These are phyloP conservation scores for Glomus cerebriforme DNA, from an alignment of 192 early-diverging fungal species.

Conservation along the genomic window DNA sequence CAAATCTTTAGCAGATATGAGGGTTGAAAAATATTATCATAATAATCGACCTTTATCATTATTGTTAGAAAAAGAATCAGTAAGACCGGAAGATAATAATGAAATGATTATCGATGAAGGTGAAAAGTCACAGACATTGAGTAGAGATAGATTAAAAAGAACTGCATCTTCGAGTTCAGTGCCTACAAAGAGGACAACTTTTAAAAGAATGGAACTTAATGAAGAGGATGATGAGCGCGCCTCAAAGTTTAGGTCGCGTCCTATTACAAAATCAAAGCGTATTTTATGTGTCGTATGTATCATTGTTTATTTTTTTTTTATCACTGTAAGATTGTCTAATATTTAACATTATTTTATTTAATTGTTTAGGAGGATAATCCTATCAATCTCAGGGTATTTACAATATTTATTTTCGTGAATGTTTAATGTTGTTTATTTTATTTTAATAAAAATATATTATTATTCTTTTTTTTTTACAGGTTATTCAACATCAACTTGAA, in stretches of 20 bases:
- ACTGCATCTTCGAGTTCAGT: not conserved
- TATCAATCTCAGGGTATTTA: conserved; percentile 52
- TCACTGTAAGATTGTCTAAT: not conserved
- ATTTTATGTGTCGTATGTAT: not conserved
- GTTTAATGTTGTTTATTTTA: too few relatives aligned
- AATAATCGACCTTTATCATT: not conserved
- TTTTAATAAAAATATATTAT: not conserved
- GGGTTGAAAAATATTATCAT: conserved; percentile 17
- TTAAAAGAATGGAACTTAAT: not conserved
- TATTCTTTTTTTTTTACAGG: conserved; percentile 33
- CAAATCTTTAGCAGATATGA: not conserved
- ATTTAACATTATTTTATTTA: not conserved
- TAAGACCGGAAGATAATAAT: not conserved
- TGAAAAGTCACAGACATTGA: not conserved
- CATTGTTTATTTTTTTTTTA: not conserved
- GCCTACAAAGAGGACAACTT: not conserved
- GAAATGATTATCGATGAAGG: not conserved
- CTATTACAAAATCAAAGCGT: conserved; percentile 4
- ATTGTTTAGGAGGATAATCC: conserved; percentile 50
- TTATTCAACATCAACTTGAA: conserved; percentile 56
- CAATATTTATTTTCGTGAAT: not conserved
- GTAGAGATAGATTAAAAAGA: not conserved
- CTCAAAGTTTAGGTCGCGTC: not conserved
- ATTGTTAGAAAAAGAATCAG: not conserved
- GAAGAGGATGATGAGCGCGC: not conserved